Base-by-base conservation (phyloP, 257 asterid species). In the Anisodus tanguticus region DNA sequence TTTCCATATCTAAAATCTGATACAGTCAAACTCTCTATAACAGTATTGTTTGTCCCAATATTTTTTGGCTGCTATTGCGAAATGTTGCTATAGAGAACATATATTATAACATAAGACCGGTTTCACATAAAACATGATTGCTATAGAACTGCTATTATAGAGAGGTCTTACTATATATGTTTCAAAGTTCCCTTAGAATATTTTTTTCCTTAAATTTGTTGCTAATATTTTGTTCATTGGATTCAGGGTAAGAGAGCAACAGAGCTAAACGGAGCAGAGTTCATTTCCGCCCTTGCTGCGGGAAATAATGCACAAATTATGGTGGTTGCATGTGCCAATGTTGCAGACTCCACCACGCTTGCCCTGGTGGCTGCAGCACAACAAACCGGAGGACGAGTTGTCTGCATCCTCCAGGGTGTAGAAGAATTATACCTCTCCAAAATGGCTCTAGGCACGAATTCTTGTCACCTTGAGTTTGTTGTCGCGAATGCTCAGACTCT, bases 201-300 rank as follows among this genome's bases (percentile, higher is more conserved):
- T 53, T 11, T 51, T 57, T 43, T 51, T 5, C 5, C 3, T 6
- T 5, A 31, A 68, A 4, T 8, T 53, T 81, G 13, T 45, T 82
- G 15, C 39, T 16, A 39, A 45, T 41, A 5, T 3, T 47, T 19
- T 57, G 26, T 66, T 69, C 13, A 77, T 37, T 22, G 35, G 9
- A 5, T 89, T 41, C 90, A 94, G 94, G 97, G 93, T 78, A 87
- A 91, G 78, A 85, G 79, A 47, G 91, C 88, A 4, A 91, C 90
- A 78, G 98, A 94, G 83, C 97, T 95, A 51, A 91, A 92, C 16
- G 97, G 93, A 1, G 92, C 93, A 0, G 98, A 92, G 87, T 95
- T 94, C 89, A 92, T 95, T 35, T 94, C 98, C 1, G 97, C 97
- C 16, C 84, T 95, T 6, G 98, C 97, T 0, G 98, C 98, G 2